Conservation (phyloP, 2,329 filamentous ascomycete genomes). For the Escovopsis weberi region DNA sequence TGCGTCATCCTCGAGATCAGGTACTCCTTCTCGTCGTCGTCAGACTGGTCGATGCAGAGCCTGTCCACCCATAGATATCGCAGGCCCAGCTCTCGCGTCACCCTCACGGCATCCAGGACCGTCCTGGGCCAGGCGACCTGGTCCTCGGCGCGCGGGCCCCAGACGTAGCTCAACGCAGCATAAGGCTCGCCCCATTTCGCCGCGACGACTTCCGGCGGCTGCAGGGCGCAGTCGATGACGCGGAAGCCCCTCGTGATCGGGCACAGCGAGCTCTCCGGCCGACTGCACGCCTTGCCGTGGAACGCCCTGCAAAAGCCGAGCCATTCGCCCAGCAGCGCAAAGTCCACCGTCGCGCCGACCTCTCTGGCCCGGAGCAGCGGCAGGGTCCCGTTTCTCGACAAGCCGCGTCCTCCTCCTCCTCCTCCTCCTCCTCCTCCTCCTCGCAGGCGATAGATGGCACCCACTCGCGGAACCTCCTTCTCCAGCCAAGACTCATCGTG, state of each 20-base stretch:
- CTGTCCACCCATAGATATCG: slow-evolving; percentile 32
- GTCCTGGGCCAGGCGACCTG: slow-evolving; percentile 15
- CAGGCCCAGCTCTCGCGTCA: slow-evolving; percentile 27
- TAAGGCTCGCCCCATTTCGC: slow-evolving; percentile 12
- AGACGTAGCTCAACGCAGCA: slow-evolving; percentile 30
- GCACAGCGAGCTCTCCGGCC: not conserved
- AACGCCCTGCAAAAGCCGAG: not conserved
- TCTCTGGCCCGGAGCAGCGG: not conserved
- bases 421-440: not conserved
- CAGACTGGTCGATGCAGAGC: slow-evolving; percentile 30
- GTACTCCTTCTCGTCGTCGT: slow-evolving; percentile 15
- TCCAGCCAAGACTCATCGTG: slow-evolving; percentile 3
- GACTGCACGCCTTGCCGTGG: not conserved
- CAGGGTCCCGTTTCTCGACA: not conserved
- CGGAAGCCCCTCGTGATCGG: not conserved
- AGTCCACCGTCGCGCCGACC: not conserved
- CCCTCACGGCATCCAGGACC: slow-evolving; percentile 27
- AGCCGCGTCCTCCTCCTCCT: not conserved
- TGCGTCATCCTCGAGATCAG: slow-evolving; percentile 3
- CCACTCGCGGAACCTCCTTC: slow-evolving; percentile 4
- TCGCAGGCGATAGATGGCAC: slow-evolving; percentile 1
- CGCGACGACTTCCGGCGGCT: not conserved
- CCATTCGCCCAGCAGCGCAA: slow-evolving; percentile 1
- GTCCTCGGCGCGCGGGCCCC: slow-evolving; percentile 12
- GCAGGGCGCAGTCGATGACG: slow-evolving; percentile 1